phyloP scores from a whole-genome alignment of 768 basidiomycete species.

The Lentinula edodes region DNA sequence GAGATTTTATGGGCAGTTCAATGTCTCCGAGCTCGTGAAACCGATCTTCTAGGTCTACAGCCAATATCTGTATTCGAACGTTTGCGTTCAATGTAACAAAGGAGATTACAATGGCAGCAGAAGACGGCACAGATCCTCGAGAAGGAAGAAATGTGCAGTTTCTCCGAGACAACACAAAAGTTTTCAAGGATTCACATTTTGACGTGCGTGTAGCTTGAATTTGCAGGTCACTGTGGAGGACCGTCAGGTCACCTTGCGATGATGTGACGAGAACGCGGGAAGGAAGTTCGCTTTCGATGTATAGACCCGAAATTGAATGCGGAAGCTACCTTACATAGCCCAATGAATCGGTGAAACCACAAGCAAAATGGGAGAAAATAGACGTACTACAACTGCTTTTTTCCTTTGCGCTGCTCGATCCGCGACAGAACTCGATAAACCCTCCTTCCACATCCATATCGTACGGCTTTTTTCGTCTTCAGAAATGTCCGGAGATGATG shows the following conservation, averaged over 20 bases:
- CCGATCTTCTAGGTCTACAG: constrained; percentile 25
- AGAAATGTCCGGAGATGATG: constrained; percentile 38
- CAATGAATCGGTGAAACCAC: constrained; percentile 1
- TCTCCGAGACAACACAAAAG: constrained; percentile 23
- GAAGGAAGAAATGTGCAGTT: constrained; percentile 25
- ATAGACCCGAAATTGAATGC: constrained; percentile 28
- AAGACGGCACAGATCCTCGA: constrained; percentile 9
- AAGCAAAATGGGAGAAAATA: constrained; percentile 8
- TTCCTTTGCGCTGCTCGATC: constrained; percentile 33
- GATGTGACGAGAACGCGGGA: constrained; percentile 24
- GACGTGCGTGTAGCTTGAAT: constrained; percentile 13
- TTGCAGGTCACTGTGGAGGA: constrained; percentile 23
- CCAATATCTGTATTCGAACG: constrained; percentile 23
- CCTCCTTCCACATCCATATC: constrained; percentile 60
- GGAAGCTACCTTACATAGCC: constrained; percentile 30
- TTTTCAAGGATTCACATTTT: constrained; percentile 12
- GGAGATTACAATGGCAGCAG: constrained; percentile 20
- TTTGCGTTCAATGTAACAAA: constrained; percentile 18
- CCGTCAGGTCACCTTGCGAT: constrained; percentile 22
- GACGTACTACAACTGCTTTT: constrained; percentile 38
- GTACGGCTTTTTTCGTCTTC: constrained; percentile 39
- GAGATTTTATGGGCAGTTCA: neutral
- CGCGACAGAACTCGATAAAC: constrained; percentile 28
- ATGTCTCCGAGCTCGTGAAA: constrained; percentile 16
- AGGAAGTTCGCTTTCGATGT: constrained; percentile 16